phyloP scores from a whole-genome alignment of 768 basidiomycete genomes.

The Macrocybe gigantea region DNA sequence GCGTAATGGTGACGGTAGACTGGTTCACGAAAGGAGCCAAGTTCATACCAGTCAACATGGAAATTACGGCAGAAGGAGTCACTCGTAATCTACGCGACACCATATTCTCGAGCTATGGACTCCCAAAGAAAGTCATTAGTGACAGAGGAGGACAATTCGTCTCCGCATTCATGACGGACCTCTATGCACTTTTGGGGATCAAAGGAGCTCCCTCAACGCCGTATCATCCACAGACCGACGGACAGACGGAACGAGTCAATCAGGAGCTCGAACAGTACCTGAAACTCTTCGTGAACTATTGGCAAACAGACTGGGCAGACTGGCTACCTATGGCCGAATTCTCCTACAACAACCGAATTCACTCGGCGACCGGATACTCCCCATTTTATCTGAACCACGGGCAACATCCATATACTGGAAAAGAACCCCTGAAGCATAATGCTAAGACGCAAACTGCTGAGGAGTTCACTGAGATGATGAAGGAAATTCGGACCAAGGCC shows the following conservation, averaged over 20 bases:
- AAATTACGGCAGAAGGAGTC: slow-evolving; percentile 11
- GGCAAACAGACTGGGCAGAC: slow-evolving; percentile 24
- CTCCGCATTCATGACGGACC: too few species aligned
- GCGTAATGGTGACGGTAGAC: slow-evolving; percentile 26
- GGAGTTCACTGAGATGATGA: slow-evolving; percentile 15
- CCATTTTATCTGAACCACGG: slow-evolving; percentile 27
- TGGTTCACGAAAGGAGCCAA: slow-evolving; percentile 12
- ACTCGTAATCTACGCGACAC: not conserved
- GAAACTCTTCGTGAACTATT: slow-evolving; percentile 16
- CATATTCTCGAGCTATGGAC: too few species aligned
- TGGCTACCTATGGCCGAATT: slow-evolving; percentile 25
- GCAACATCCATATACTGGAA: slow-evolving; percentile 14
- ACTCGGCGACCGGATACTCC: slow-evolving; percentile 18
- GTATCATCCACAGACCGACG: too few species aligned
- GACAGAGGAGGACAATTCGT: too few species aligned
- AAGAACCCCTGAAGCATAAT: slow-evolving; percentile 7
- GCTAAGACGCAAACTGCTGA: slow-evolving; percentile 10
- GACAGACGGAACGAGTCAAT: too few species aligned
- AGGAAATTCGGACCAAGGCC: slow-evolving; percentile 11
- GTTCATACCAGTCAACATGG: slow-evolving; percentile 13
- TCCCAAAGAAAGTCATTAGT: too few species aligned
- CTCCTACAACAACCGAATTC: slow-evolving; percentile 21
- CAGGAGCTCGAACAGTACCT: slow-evolving; percentile 16
- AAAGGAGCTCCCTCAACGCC: too few species aligned
- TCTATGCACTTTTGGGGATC: too few species aligned